Conservation (phyloP, 441 rosid species). For the Dalechampia spathulata region DNA sequence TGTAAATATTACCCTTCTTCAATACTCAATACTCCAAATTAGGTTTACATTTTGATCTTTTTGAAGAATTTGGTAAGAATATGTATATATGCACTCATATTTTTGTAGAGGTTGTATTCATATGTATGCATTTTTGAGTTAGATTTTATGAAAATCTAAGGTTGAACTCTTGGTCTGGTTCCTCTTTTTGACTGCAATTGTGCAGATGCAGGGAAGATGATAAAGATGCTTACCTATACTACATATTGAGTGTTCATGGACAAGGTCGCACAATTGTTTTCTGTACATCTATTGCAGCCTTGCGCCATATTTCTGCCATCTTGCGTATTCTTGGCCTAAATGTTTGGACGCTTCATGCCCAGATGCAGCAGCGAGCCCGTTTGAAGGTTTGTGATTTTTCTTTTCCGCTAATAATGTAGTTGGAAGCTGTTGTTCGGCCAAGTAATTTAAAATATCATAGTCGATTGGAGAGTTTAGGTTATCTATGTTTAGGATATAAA, state of each 20-base stretch:
- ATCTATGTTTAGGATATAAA: background rate
- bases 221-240: slow-evolving; percentile 80
- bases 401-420: background rate
- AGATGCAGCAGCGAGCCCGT: slow-evolving; percentile 98
- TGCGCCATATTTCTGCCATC: slow-evolving; percentile 76
- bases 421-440: background rate
- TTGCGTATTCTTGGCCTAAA: slow-evolving; percentile 69
- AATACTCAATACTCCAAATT: no score
- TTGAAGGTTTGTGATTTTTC: slow-evolving; percentile 50
- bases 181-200: slow-evolving; percentile 5
- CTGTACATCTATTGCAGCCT: slow-evolving; percentile 94
- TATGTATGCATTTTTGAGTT: no score
- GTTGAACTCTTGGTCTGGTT: background rate
- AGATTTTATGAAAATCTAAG: no score
- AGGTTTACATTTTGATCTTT: no score
- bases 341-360: slow-evolving; percentile 74
- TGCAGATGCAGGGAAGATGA: slow-evolving; percentile 89
- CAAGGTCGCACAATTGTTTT: slow-evolving; percentile 92
- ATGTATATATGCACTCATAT: no score
- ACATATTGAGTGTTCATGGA: slow-evolving; percentile 87
- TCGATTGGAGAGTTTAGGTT: background rate
- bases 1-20: no score
- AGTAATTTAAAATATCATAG: background rate
- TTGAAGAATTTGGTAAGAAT: no score
- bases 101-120: no score